These are phyloP conservation scores for Hylodesmum podocarpum DNA, from an alignment of 306 rosid species.

Conservation along the genomic window DNA sequence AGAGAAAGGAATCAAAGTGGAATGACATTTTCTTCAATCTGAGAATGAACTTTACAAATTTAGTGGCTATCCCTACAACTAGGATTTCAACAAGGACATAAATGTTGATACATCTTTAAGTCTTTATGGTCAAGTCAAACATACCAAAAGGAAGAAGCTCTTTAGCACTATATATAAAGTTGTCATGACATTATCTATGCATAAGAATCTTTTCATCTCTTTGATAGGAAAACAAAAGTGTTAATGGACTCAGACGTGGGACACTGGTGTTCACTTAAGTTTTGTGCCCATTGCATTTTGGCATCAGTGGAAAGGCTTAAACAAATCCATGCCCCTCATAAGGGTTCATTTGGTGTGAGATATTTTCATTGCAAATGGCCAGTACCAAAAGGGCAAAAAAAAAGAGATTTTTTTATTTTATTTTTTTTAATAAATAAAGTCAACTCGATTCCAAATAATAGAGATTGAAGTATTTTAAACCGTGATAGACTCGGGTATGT, in stretches of 20 bases:
- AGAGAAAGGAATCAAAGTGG: neutral
- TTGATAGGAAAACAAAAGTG: constrained; percentile 19
- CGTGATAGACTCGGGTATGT: too few relatives aligned
- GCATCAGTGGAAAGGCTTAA: neutral
- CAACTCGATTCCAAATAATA: constrained; percentile 15
- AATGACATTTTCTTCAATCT: neutral
- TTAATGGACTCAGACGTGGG: constrained; percentile 40
- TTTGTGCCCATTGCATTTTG: constrained; percentile 1
- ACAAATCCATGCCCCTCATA: neutral
- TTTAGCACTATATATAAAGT: constrained; percentile 3
- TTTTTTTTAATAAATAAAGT: neutral
- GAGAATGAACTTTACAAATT: neutral
- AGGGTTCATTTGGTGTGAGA: neutral
- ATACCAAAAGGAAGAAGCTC: neutral
- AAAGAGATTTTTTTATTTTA: too few relatives aligned
- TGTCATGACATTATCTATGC: neutral
- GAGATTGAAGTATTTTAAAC: neutral
- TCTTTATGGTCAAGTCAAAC: constrained; percentile 22
- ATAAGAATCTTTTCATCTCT: constrained; percentile 24
- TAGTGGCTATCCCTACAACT: neutral
- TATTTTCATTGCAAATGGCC: constrained; percentile 20
- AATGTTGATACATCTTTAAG: neutral
- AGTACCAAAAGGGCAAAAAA: neutral
- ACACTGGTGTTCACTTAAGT: neutral
- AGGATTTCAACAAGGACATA: constrained; percentile 26